Evolutionary conservation across 352 stramenopile species (phyloP).

Genomic region (Phytophthora sp.): DNA sequence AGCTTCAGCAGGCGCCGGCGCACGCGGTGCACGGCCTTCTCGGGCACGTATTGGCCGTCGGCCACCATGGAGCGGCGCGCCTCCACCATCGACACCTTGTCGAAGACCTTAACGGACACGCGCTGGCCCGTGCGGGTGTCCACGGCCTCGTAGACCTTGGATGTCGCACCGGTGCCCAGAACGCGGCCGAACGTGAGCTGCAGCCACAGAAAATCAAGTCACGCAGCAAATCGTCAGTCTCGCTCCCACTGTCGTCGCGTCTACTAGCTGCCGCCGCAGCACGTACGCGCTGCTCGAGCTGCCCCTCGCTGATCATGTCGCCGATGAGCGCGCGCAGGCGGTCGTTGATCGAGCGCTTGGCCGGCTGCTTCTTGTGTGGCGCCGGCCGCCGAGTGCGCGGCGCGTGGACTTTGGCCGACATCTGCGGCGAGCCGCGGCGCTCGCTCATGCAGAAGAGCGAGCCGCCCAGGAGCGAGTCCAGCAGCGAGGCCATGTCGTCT

Average conservation of each 20-base stretch:
- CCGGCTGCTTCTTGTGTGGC: conserved; percentile 18
- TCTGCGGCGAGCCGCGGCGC: conserved; percentile 29
- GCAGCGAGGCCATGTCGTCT: conserved; percentile 18
- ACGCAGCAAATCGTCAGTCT: conserved; percentile 21
- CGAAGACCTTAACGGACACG: conserved; percentile 85
- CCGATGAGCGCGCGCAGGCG: conserved; percentile 66
- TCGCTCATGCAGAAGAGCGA: conserved; percentile 58
- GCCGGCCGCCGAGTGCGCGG: conserved; percentile 2
- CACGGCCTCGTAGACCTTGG: conserved; percentile 75
- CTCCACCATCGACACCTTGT: conserved; percentile 85
- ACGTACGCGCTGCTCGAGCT: conserved; percentile 58
- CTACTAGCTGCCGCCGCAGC: not conserved
- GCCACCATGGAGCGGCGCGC: conserved; percentile 78
- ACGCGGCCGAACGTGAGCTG: conserved; percentile 68
- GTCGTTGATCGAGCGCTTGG: conserved; percentile 62
- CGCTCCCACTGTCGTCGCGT: not conserved
- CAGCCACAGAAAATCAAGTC: conserved; percentile 24
- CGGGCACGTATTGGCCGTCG: conserved; percentile 55
- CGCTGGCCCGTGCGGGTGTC: conserved; percentile 49
- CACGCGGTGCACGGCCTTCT: conserved; percentile 79
- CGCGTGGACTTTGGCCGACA: conserved; percentile 43
- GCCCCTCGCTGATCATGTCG: conserved; percentile 61
- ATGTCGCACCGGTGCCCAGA: conserved; percentile 74
- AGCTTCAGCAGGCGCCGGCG: conserved; percentile 78
- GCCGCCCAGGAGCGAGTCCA: conserved; percentile 32